Evolutionary conservation across 2,329 filamentous ascomycete species (phyloP), one percentile per base, ranked within the genome.

Genomic region (Fusarium fracticaudum): DNA sequence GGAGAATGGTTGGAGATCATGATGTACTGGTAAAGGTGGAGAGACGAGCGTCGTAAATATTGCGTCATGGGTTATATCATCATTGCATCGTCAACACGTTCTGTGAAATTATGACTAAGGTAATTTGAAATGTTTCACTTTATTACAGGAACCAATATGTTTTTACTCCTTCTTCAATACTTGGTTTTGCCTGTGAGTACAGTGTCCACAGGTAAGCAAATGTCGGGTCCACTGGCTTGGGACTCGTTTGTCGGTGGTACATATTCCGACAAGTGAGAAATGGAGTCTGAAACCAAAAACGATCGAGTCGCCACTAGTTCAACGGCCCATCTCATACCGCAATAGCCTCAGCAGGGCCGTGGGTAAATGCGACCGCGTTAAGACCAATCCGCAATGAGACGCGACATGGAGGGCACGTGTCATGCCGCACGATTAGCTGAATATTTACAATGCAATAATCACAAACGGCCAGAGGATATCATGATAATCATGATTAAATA

Each of bases 11-110:
- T 51, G 22, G n/a, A 40, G 44, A n/a, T 51, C 8, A 54, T 70
- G 67, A 65, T 66, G 58, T 71, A 47, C 24, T 43, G 15, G 7
- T 33, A 5, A 44, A 44, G 40, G 53, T 55, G 60, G 67, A 65
- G 60, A 40, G 41, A n/a, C 7, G 35, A 64, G 9, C 9, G 4
- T 65, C 67, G 67, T 70, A 70, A 54, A 66, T 50, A 33, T 70
- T 71, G 67, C 67, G 67, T 70, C 67, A 70, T 66, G 37, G 29
- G 67, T 70, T 54, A 66, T 60, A 71, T 70, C 67, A 55, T 70
- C 10, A 70, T 70, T 70, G 53, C 67, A 66, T 66, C 67, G 43
- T 18, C 41, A 14, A 41, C 8, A 11, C 41, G 33, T 51, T 6
- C 6, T 6, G 1, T 8, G 9, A 53, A 18, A 2, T 22, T 8